A percentile compares a stretch with the other conserved stretches of the same genome.
phyloP scores from a whole-genome alignment of 108 stramenopile species.

The Cyclotella kingstonii region DNA sequence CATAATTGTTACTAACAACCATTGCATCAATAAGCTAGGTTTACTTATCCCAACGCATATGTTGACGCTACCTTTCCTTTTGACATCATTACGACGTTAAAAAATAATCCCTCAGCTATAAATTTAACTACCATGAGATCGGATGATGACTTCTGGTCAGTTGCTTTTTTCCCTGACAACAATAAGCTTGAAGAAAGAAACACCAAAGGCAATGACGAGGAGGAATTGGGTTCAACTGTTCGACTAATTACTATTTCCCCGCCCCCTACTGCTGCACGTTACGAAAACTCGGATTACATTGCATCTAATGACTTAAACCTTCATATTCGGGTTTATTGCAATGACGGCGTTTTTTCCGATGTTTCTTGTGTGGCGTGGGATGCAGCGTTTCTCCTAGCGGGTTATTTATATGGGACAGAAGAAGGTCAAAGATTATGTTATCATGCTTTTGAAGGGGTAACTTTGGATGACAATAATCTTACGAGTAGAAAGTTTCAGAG shows the following conservation, averaged over 20 bases:
- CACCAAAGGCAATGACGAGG: not conserved
- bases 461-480: not conserved
- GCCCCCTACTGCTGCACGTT: not conserved
- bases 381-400: constrained; percentile 18
- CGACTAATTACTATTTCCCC: not conserved
- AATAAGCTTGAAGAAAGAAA: not conserved
- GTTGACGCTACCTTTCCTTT: too few species aligned
- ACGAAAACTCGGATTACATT: not conserved
- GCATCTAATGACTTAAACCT: constrained; percentile 3
- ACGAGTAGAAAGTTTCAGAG: not conserved
- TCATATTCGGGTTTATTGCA: constrained; percentile 6
- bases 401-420: constrained; percentile 26
- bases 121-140: too few species aligned
- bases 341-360: constrained; percentile 24
- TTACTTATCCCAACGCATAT: too few species aligned
- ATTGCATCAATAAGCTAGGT: too few species aligned
- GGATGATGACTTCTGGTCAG: constrained; percentile 29
- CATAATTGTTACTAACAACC: too few species aligned
- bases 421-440: constrained; percentile 20
- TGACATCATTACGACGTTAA: too few species aligned
- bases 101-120: too few species aligned
- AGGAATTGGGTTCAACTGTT: constrained; percentile 2
- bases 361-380: constrained; percentile 26
- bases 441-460: not conserved
- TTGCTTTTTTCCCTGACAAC: constrained; percentile 5